Evolutionary conservation across 805 yeast genomes (phyloP), one percentile per base, ranked within the genome.

Genomic region (Cyberlindnera maritima): DNA sequence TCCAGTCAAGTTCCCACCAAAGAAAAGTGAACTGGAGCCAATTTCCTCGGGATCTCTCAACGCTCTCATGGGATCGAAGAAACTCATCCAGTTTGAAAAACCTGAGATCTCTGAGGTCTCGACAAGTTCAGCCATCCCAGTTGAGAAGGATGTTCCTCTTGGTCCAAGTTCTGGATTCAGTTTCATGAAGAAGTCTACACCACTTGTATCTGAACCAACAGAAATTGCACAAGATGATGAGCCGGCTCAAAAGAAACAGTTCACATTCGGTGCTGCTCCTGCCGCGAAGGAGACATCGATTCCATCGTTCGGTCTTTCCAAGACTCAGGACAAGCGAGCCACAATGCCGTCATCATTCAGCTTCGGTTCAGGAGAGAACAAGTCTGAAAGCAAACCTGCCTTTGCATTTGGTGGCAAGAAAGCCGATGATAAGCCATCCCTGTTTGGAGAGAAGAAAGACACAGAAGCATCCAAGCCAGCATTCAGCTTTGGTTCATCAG

Each of bases 121-220:
- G 35, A 10, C 44, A n/a, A 19, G 26, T 2, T 6, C 45, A 3
- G 25, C 25, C 3, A 18, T 21, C 28, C 28, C 15, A 7, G 23
- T 21, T 23, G 46, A 47, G n/a, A 36, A 37, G 17, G 43, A 39
- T 20, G 29, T 44, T 19, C 39, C 25, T 14, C 11, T 47, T 14
- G 64, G 62, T 2, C 65, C 65, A 48, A 61, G 65, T 52, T 57
- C 65, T 7, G 65, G 65, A 2, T 61, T 61, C 53, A 60, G 55
- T 39, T 61, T 61, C 52, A 19, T 60, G 34, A 47, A 45, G 4
- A 49, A 44, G 20, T 44, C 39, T 10, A 17, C 28, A 15, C 26
- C 32, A 28, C 5, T 14, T 19, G 9, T 12, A 12, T 3, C 31
- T 25, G 35, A 9, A 10, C 23, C 36, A 15, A 25, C 8, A 13